Base-by-base conservation (phyloP, 805 yeast genomes). In the Yueomyces sinensis region DNA sequence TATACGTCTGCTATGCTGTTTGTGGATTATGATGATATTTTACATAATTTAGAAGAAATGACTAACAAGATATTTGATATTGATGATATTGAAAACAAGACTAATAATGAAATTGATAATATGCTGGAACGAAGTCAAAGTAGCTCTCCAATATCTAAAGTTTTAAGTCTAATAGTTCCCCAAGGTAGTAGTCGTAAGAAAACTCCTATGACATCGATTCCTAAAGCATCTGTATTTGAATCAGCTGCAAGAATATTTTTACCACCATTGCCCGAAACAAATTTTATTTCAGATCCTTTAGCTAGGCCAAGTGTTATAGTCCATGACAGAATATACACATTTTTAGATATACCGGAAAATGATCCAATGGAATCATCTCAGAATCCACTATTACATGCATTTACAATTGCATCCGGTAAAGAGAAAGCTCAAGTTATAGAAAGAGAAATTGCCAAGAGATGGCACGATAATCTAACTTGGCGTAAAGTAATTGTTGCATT, bases 391-490 rank as follows among this genome's bases (percentile, higher is more conserved):
- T 49, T 63, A 27, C 62, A 63, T 36, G 40, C 60, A 29, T 50
- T 59, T 44, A 44, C 57, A 3, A 32, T 32, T 9, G 27, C 38
- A 14, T 25, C 28, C 5, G 33, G 24, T 3, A 72, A 45, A 75
- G 80, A 71, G 84, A 80, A 69, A 37, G 76, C 69, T 16, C 68
- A 76, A 72, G 50, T 66, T 13, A 76, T 91, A 86, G 60, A 87
- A 28, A 79, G 80, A 55, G 79, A 76, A 2, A 79, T 91, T 34
- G 98, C 98, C 0, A 62, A 94, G 29, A 73, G 76, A 32, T 91
- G 94, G 79, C 97, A 89, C 50, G 66, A 71, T 37, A 74, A 71
- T 9, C 71, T 84, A 78, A 56, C 72, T 13, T 89, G 98, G 98
- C 63, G 96, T 30, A 89, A 89, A 56, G 95, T 91, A 3, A 59